Percentiles rank a stretch among this genome's conserved stretches.
phyloP scores from a whole-genome alignment of 2,329 filamentous ascomycete genomes.

The Alternaria infectoria region DNA sequence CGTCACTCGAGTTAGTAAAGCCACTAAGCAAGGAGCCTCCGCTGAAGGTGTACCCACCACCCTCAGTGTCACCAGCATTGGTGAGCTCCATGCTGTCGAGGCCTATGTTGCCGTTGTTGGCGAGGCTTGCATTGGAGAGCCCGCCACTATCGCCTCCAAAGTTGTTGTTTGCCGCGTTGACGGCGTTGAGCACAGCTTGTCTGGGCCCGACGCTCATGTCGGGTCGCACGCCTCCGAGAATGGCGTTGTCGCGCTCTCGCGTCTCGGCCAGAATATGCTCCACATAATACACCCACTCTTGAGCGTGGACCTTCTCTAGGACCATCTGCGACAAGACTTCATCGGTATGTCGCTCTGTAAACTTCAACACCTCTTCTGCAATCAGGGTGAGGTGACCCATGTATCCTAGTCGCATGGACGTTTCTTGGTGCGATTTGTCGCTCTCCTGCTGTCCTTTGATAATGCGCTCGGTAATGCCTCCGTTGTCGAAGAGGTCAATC shows the following conservation, averaged over 20 bases:
- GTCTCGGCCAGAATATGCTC: conserved; percentile 93
- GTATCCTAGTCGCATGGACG: conserved; percentile 91
- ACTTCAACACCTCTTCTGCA: conserved; percentile 97
- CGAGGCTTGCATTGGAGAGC: conserved; percentile 80
- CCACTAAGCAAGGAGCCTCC: conserved; percentile 81
- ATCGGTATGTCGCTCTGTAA: conserved; percentile 90
- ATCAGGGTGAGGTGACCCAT: conserved; percentile 98
- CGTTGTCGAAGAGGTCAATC: conserved; percentile 89
- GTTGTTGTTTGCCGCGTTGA: conserved; percentile 62
- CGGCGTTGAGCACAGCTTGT: conserved; percentile 67
- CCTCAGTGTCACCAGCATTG: conserved; percentile 69
- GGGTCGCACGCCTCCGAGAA: conserved; percentile 90
- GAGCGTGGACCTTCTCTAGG: conserved; percentile 85
- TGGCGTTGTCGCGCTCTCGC: conserved; percentile 95
- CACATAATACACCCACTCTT: conserved; percentile 92
- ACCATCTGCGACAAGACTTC: conserved; percentile 85
- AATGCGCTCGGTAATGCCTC: conserved; percentile 88
- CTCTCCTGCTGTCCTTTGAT: conserved; percentile 87
- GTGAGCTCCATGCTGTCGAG: conserved; percentile 71
- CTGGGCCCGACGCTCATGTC: conserved; percentile 86
- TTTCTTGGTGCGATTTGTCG: conserved; percentile 82
- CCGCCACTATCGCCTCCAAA: conserved; percentile 55
- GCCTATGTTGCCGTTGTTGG: conserved; percentile 63
- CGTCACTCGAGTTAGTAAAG: conserved; percentile 93
- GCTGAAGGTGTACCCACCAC: conserved; percentile 75